Percentiles rank a stretch among this genome's conserved stretches.
Conservation (phyloP, 192 early-diverging fungal species). For the Lobosporangium transversale region DNA sequence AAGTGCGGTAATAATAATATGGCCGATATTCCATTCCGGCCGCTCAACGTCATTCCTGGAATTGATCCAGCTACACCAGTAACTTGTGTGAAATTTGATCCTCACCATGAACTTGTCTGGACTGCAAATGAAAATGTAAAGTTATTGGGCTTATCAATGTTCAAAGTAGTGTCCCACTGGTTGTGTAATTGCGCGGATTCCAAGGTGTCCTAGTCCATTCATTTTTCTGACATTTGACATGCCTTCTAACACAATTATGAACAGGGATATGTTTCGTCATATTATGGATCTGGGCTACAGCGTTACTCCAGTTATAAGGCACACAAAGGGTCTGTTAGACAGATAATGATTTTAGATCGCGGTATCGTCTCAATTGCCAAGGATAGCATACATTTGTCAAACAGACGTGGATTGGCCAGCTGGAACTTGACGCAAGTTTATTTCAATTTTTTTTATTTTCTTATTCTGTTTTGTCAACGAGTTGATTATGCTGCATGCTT, state of each 20-base stretch:
- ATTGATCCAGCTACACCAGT: conserved; percentile 47
- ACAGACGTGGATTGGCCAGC: conserved; percentile 60
- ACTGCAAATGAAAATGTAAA: conserved; percentile 84
- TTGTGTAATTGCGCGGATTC: no score
- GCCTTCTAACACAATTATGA: background rate
- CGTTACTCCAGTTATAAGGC: conserved; percentile 79
- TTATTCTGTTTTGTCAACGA: no score
- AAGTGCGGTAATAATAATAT: background rate
- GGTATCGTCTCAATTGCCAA: conserved; percentile 75
- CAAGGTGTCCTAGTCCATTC: no score
- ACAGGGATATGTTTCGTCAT: conserved; percentile 78
- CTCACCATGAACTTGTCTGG: conserved; percentile 87
- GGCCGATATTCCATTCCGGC: conserved; percentile 49
- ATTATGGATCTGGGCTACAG: conserved; percentile 65
- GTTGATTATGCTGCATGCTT: background rate
- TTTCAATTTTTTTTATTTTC: no score
- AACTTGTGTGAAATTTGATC: conserved; percentile 66
- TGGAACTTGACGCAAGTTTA: conserved; percentile 65
- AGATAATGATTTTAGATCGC: conserved; percentile 67
- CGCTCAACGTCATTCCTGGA: conserved; percentile 51
- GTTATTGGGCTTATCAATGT: no score
- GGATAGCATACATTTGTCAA: conserved; percentile 70
- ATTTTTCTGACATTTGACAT: background rate
- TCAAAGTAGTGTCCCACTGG: no score
- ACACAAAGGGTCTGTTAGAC: conserved; percentile 71